A percentile compares a stretch with the other conserved stretches of the same genome.
These are phyloP conservation scores for Candida argentea DNA, from an alignment of 805 yeast species.

Conservation along the genomic window DNA sequence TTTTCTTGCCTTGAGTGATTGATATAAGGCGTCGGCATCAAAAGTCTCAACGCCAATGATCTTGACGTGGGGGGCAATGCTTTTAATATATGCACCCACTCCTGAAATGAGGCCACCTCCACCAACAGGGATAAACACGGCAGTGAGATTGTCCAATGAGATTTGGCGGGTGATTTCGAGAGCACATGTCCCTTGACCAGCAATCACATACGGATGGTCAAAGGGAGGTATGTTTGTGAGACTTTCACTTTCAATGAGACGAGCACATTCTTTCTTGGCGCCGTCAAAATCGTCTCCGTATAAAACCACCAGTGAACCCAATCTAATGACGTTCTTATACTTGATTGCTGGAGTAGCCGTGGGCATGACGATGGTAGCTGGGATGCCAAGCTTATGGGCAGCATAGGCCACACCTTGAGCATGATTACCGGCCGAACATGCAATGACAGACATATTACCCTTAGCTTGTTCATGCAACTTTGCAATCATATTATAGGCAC, in stretches of 20 bases:
- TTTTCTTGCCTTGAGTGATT: constrained; percentile 48
- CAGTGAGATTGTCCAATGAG: constrained; percentile 63
- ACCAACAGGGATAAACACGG: constrained; percentile 89
- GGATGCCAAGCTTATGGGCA: constrained; percentile 74
- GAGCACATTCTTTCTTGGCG: constrained; percentile 84
- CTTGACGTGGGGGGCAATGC: constrained; percentile 96
- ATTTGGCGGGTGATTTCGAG: constrained; percentile 87
- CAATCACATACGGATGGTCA: constrained; percentile 95
- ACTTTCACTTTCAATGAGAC: constrained; percentile 60
- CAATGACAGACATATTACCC: constrained; percentile 61
- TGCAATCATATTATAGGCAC: constrained; percentile 96
- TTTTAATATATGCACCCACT: constrained; percentile 77
- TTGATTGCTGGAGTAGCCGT: constrained; percentile 93
- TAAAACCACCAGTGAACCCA: constrained; percentile 90
- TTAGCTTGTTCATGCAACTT: constrained; percentile 52
- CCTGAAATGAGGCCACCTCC: constrained; percentile 98
- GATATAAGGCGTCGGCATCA: constrained; percentile 90
- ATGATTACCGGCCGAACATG: constrained; percentile 98
- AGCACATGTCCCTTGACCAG: constrained; percentile 98
- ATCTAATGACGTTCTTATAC: constrained; percentile 78
- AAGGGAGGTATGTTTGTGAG: constrained; percentile 94
- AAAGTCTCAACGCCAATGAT: constrained; percentile 92
- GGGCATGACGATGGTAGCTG: constrained; percentile 98
- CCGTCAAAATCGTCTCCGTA: constrained; percentile 91
- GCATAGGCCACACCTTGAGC: constrained; percentile 98